phyloP scores from a whole-genome alignment of 148 eudicot genomes.

The Vaccinium corymbosum region DNA sequence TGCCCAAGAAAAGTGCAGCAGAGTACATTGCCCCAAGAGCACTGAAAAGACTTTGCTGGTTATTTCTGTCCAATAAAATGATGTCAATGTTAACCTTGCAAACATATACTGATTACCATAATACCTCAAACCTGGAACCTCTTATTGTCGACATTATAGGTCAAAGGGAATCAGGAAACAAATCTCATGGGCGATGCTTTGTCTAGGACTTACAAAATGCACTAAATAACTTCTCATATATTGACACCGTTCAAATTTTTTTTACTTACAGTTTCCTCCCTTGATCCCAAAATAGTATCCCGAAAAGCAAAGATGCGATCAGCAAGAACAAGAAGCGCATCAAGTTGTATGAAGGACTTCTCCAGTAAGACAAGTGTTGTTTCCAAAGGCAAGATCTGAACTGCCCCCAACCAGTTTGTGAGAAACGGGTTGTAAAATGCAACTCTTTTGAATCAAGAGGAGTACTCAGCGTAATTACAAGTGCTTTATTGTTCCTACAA shows the following conservation, averaged over 20 bases:
- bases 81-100: background rate
- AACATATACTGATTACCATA: background rate
- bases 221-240: background rate
- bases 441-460: slow-evolving; percentile 31
- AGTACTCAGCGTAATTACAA: background rate
- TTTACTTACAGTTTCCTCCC: slow-evolving; percentile 51
- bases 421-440: slow-evolving; percentile 46
- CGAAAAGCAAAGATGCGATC: background rate
- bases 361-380: slow-evolving; percentile 5
- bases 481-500: background rate
- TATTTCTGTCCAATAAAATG: slow-evolving; percentile 38
- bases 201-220: background rate
- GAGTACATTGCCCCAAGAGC: background rate
- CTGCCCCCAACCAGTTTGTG: slow-evolving; percentile 75
- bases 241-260: background rate
- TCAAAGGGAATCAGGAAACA: background rate
- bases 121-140: background rate
- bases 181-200: background rate
- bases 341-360: background rate
- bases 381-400: slow-evolving; percentile 30
- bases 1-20: background rate
- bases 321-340: background rate
- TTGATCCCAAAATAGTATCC: slow-evolving; percentile 61
- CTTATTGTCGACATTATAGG: background rate
- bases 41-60: slow-evolving; percentile 27